These are phyloP conservation scores for Saccharomyces pastorianus DNA, from an alignment of 1,139 yeast species.

Conservation along the genomic window DNA sequence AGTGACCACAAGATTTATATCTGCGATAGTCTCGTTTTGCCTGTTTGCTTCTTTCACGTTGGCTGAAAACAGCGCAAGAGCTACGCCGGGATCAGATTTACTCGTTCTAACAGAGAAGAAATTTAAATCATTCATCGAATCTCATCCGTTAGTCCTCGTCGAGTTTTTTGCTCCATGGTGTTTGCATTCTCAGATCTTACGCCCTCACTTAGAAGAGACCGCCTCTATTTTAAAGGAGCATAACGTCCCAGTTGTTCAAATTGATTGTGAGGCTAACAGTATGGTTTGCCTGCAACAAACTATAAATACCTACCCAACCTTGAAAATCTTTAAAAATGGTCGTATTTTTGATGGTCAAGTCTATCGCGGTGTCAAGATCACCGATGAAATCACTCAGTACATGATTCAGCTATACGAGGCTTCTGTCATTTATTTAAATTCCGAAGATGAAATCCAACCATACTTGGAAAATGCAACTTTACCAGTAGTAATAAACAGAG, in stretches of 20 bases:
- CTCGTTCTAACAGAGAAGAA: conserved; percentile 44
- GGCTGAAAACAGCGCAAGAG: conserved; percentile 63
- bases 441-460: conserved; percentile 45
- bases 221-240: conserved; percentile 63
- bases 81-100: conserved; percentile 33
- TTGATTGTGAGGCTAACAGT: conserved; percentile 84
- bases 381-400: conserved; percentile 64
- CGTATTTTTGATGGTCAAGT: conserved; percentile 41
- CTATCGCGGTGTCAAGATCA: conserved; percentile 77
- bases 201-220: conserved; percentile 80
- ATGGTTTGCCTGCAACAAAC: conserved; percentile 68
- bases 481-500: conserved; percentile 23
- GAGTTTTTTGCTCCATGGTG: conserved; percentile 99
- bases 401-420: conserved; percentile 83
- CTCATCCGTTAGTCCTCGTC: conserved; percentile 74
- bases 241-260: conserved; percentile 72
- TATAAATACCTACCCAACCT: conserved; percentile 84
- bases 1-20: neutral
- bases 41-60: conserved; percentile 25
- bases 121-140: conserved; percentile 57
- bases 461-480: conserved; percentile 7
- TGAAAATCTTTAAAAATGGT: conserved; percentile 71
- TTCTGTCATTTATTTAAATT: conserved; percentile 52
- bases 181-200: conserved; percentile 93
- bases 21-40: conserved; percentile 21